Evolutionary conservation across 306 rosid genomes (phyloP), one percentile per base, ranked within the genome.

Genomic region (Acacia confusa): DNA sequence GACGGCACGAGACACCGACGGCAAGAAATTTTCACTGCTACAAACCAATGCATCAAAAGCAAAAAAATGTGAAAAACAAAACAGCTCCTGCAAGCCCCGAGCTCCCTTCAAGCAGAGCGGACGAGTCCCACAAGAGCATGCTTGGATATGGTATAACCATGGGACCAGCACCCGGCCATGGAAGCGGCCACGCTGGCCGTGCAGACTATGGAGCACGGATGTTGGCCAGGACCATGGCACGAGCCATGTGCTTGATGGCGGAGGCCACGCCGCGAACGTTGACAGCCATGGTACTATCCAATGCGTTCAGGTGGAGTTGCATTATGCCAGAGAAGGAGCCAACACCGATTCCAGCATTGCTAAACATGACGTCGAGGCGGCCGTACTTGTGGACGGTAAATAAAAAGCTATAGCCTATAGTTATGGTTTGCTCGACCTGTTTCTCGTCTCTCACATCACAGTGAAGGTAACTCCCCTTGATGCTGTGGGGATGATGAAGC

Each of bases 401-500:
- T 28, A 2, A n/a, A n/a, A n/a, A n/a, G n/a, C n/a, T n/a, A n/a
- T n/a, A n/a, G n/a, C n/a, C 30, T 28, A 28, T 28, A 28, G 2
- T 28, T 28, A 28, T 28, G 2, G 94, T 79, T 71, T 88, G 76
- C 20, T 92, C 91, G 0, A 94, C 96, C 61, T 92, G 90, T 40
- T 87, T 90, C 87, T 94, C 98, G 22, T 94, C 86, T 60, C 88
- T 83, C 2, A 94, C 95, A 2, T 92, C 98, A 19, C 98, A 94
- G 63, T 86, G 97, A 48, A 25, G 81, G 79, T 88, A 94, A 44
- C 75, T 82, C 13, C 82, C 82, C 92, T 66, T 71, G 83, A 14
- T 80, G 87, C 24, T 65, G 32, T 30, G 32, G 13, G 13, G 78
- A 89, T 61, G 86, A 50, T 22, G 95, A 89, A 53, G 83, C 82